Conservation (phyloP, 2,329 filamentous ascomycete species). For the Cercospora sp. region DNA sequence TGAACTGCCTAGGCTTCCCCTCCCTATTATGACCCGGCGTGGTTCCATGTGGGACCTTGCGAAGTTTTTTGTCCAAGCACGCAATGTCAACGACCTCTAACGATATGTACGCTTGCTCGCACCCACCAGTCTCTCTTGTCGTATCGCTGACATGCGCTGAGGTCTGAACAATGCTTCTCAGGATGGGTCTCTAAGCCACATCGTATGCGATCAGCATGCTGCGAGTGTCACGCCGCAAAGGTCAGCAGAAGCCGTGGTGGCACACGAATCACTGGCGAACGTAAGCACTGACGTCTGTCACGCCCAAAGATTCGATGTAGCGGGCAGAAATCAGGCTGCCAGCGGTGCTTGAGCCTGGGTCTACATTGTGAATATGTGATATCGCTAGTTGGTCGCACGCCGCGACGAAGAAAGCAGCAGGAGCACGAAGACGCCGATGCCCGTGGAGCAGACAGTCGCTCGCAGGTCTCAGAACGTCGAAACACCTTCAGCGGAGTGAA, state of each 20-base stretch:
- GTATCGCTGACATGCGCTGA: not conserved
- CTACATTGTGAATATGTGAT: not conserved
- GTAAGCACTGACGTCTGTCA: not conserved
- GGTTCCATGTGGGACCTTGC: too few species aligned
- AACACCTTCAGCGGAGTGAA: not conserved
- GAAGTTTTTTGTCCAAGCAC: not conserved
- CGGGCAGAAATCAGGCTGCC: not conserved
- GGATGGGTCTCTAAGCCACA: not conserved
- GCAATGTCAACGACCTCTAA: not conserved
- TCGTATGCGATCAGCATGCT: not conserved
- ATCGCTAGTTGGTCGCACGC: not conserved
- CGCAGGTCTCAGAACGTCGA: not conserved
- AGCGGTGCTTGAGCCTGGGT: not conserved
- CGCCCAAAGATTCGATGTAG: not conserved
- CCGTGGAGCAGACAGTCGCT: not conserved
- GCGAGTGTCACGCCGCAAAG: not conserved
- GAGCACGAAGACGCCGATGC: not conserved
- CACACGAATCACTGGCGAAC: not conserved
- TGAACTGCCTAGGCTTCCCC: too few species aligned
- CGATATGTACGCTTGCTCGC: not conserved
- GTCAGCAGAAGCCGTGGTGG: not conserved
- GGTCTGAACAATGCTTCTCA: not conserved
- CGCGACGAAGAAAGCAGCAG: not conserved
- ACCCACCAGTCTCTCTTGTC: not conserved
- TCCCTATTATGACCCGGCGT: too few species aligned